Evolutionary conservation across 352 stramenopile genomes (phyloP).

Genomic region (Phytophthora rubi): DNA sequence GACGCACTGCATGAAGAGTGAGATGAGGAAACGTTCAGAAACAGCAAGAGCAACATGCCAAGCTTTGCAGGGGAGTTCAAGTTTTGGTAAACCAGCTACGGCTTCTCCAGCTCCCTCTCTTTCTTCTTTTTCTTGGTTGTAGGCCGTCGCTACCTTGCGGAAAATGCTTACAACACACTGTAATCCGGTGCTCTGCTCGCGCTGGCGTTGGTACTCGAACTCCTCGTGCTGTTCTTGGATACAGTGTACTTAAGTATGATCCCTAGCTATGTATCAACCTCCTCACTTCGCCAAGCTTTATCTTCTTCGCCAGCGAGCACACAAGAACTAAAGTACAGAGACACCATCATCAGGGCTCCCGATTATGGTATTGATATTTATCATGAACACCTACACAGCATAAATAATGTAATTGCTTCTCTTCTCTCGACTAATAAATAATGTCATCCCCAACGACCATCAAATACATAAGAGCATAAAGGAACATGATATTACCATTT

Average conservation of each 20-base stretch:
- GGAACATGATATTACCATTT: too few relatives aligned
- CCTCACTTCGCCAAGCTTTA: conserved; percentile 27
- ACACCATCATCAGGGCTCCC: conserved; percentile 37
- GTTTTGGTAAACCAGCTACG: conserved; percentile 10
- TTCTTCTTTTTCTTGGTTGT: not conserved
- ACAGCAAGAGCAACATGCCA: conserved; percentile 64
- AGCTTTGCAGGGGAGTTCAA: conserved; percentile 48
- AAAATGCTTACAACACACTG: not conserved
- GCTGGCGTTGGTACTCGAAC: conserved; percentile 20
- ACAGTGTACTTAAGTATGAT: conserved; percentile 22
- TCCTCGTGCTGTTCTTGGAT: conserved; percentile 34
- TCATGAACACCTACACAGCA: too few relatives aligned
- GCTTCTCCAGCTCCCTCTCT: conserved; percentile 11
- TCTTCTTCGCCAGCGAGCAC: conserved; percentile 32
- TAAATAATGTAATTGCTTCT: too few relatives aligned
- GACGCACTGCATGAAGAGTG: conserved; percentile 59
- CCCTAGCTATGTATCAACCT: conserved; percentile 20
- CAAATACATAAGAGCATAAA: too few relatives aligned
- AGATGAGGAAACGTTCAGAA: conserved; percentile 67
- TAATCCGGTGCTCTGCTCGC: conserved; percentile 1
- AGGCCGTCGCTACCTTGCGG: not conserved
- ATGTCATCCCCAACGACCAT: too few relatives aligned
- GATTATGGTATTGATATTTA: too few relatives aligned
- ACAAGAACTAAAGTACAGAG: conserved; percentile 46
- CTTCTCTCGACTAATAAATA: too few relatives aligned